Base-by-base conservation (phyloP, 23 red algal genomes). In the Rhodosorus marinus region DNA sequence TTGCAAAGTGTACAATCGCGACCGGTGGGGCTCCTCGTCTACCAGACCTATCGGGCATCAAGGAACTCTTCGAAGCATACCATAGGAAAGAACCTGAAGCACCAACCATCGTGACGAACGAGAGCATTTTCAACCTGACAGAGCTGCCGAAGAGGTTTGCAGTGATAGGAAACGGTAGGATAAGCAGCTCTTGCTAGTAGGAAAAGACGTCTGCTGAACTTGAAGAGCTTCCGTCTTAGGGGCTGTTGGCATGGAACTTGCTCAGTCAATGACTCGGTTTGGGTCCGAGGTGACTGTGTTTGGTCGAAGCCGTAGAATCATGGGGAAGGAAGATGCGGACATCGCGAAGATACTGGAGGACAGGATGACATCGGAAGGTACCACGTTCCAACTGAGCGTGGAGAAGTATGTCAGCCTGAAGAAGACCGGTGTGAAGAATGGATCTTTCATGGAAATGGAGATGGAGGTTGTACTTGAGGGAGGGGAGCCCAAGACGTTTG, bases 121-220 rank as follows among this genome's bases (percentile, higher is more conserved):
- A 83, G 64, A 66, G 59, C 19, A 45, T 83, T 20, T 83, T 70
- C 32, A 83, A 83, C 47, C 47, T 83, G 30, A 72, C 78, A n/a
- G 35, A 61, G 33, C 42, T 71, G 14, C 78, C 78, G 8, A 54
- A 40, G 38, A 66, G 65, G 4, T 47, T 83, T 31, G 64, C 41
- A n/a, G 67, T 83, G 4, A 83, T 83, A 42, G 78, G 78, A 5
- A 64, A 26, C 4, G 62, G n/a, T n/a, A n/a, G n/a, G n/a, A n/a
- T n/a, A n/a, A n/a, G n/a, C n/a, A n/a, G n/a, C n/a, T n/a, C n/a
- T n/a, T n/a, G n/a, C n/a, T n/a, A n/a, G n/a, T n/a, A n/a, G n/a
- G n/a, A n/a, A n/a, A n/a, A n/a, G n/a, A n/a, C n/a, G n/a, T n/a
- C n/a, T n/a, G n/a, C n/a, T n/a, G n/a, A n/a, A n/a, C n/a, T n/a